These are phyloP conservation scores for Clarkia xantiana DNA, from an alignment of 345 rosid genomes.

Conservation along the genomic window DNA sequence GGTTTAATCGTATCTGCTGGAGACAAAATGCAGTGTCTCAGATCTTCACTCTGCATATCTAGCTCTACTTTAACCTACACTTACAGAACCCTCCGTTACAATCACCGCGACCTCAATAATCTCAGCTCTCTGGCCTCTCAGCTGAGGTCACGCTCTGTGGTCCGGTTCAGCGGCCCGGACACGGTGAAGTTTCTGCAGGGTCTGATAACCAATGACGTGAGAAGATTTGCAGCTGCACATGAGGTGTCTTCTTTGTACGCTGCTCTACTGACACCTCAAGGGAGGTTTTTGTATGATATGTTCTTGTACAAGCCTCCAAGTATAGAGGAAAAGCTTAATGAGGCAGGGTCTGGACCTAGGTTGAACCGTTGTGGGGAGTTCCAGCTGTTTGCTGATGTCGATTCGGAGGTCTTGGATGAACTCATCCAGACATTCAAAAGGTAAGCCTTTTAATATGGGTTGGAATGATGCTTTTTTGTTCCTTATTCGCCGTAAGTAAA, in stretches of 20 bases:
- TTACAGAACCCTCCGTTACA: slow-evolving; percentile 6
- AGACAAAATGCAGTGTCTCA: too few species aligned
- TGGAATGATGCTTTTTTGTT: background rate
- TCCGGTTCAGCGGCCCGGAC: slow-evolving; percentile 83
- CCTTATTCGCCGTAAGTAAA: background rate
- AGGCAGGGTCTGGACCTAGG: slow-evolving; percentile 52
- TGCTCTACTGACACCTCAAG: slow-evolving; percentile 69
- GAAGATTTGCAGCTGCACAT: slow-evolving; percentile 23
- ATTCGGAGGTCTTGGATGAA: slow-evolving; percentile 47
- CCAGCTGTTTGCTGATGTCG: slow-evolving; percentile 75
- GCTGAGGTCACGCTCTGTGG: slow-evolving; percentile 56
- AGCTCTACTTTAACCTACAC: background rate
- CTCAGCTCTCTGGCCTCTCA: slow-evolving; percentile 42
- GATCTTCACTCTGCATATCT: too few species aligned
- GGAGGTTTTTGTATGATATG: slow-evolving; percentile 71
- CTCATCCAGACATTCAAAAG: slow-evolving; percentile 51
- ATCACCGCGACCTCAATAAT: slow-evolving; percentile 15
- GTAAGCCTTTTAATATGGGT: slow-evolving; percentile 20
- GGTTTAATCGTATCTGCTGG: too few species aligned
- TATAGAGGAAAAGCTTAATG: slow-evolving; percentile 42
- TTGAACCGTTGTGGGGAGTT: slow-evolving; percentile 24
- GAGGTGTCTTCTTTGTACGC: slow-evolving; percentile 56
- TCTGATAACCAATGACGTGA: slow-evolving; percentile 63
- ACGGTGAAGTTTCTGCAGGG: slow-evolving; percentile 85
- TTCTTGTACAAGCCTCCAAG: slow-evolving; percentile 48